Evolutionary conservation across 306 rosid genomes (phyloP).

Genomic region (Vachellia collinsii): DNA sequence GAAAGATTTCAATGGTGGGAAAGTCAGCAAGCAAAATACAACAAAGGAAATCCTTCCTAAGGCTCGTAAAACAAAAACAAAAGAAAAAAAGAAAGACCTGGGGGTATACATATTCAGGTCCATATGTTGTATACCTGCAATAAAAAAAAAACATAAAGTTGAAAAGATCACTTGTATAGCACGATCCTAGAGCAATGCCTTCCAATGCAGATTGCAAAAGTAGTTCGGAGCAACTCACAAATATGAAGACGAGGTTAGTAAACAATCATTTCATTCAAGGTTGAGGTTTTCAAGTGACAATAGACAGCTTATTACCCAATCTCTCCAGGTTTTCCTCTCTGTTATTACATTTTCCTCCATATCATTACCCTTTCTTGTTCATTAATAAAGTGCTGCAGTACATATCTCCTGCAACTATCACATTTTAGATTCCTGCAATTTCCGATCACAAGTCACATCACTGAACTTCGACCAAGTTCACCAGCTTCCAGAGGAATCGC

Average conservation of each 20-base stretch:
- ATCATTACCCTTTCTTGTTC: slow-evolving; percentile 38
- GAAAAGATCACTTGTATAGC: slow-evolving; percentile 45
- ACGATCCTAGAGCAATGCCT: slow-evolving; percentile 45
- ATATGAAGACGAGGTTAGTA: slow-evolving; percentile 13
- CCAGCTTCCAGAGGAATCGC: slow-evolving; percentile 37
- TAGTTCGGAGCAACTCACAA: slow-evolving; percentile 38
- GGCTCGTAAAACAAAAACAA: neutral
- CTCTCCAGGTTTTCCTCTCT: neutral
- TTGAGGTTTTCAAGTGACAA: slow-evolving; percentile 26
- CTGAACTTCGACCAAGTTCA: slow-evolving; percentile 30
- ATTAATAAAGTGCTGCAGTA: slow-evolving; percentile 36
- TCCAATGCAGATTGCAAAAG: slow-evolving; percentile 45
- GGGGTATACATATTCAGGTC: slow-evolving; percentile 78
- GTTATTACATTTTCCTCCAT: neutral
- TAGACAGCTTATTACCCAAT: slow-evolving; percentile 30
- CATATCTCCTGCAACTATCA: slow-evolving; percentile 40
- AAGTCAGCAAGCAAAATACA: slow-evolving; percentile 40
- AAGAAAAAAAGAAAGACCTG: slow-evolving; percentile 50
- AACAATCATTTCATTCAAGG: slow-evolving; percentile 25
- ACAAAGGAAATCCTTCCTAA: slow-evolving; percentile 17
- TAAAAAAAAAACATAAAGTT: slow-evolving; percentile 46
- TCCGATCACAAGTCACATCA: slow-evolving; percentile 48
- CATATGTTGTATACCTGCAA: slow-evolving; percentile 87
- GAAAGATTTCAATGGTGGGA: slow-evolving; percentile 32
- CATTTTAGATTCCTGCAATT: slow-evolving; percentile 47